Evolutionary conservation across 2,329 filamentous ascomycete genomes (phyloP).

Genomic region (Alternaria sp.): DNA sequence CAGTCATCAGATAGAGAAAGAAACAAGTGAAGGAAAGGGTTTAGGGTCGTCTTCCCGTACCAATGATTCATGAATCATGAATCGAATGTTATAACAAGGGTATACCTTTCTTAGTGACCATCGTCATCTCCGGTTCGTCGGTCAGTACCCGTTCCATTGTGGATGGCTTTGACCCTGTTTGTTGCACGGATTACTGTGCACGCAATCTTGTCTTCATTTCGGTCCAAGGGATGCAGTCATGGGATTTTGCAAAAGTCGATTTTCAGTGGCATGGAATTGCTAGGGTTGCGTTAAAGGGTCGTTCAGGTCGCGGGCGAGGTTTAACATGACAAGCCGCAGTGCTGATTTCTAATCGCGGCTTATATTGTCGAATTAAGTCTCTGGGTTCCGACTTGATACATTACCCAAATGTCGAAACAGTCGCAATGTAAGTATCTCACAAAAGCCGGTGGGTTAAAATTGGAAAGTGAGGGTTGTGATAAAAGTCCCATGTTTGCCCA

Average conservation of each 20-base stretch:
- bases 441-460: neutral
- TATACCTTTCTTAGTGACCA: neutral
- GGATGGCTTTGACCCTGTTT: neutral
- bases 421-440: neutral
- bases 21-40: neutral
- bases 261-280: neutral
- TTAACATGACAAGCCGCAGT: neutral
- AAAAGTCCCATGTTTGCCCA: neutral
- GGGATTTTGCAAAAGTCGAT: neutral
- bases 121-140: neutral
- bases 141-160: neutral
- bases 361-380: neutral
- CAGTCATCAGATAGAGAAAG: neutral
- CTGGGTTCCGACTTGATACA: neutral
- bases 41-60: neutral
- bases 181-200: neutral
- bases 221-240: neutral
- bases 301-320: neutral
- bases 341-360: neutral
- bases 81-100: neutral
- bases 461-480: neutral
- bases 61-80: neutral
- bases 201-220: neutral
- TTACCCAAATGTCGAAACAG: neutral
- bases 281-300: neutral